Evolutionary conservation across 1,284 basidiomycete genomes (phyloP).

Genomic region (Psilocybe mexicana): DNA sequence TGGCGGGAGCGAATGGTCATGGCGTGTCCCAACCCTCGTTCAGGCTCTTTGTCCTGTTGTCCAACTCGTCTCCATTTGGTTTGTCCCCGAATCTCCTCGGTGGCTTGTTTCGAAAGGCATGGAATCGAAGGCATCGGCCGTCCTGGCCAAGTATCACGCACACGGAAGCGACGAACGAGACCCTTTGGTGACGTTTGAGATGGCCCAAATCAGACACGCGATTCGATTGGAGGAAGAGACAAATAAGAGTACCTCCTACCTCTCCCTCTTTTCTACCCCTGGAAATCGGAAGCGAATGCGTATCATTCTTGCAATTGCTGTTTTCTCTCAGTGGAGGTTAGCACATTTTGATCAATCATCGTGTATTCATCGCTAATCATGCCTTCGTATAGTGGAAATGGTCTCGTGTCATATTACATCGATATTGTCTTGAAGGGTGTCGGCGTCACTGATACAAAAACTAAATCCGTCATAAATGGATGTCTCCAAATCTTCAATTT

Average conservation of each 20-base stretch:
- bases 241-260: constrained; percentile 45
- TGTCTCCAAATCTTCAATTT: constrained; percentile 62
- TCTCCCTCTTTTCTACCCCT: constrained; percentile 52
- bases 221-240: constrained; percentile 58
- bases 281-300: constrained; percentile 63
- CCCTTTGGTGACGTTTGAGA: constrained; percentile 57
- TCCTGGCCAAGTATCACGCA: constrained; percentile 67
- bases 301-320: constrained; percentile 55
- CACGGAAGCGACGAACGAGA: constrained; percentile 51
- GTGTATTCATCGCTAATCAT: neutral
- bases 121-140: constrained; percentile 51
- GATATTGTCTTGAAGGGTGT: constrained; percentile 63
- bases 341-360: constrained; percentile 12
- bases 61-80: constrained; percentile 47
- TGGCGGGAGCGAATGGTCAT: constrained; percentile 56
- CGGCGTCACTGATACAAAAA: constrained; percentile 49
- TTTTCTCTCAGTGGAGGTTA: constrained; percentile 71
- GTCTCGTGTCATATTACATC: constrained; percentile 69
- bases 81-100: constrained; percentile 71
- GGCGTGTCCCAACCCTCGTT: constrained; percentile 67
- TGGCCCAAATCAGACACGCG: constrained; percentile 65
- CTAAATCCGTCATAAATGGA: constrained; percentile 63
- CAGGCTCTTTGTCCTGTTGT: constrained; percentile 66
- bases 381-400: constrained; percentile 50
- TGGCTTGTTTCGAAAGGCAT: constrained; percentile 63